Evolutionary conservation across 768 basidiomycete genomes (phyloP), one percentile per base, ranked within the genome.

Genomic region (Suillus decipiens): DNA sequence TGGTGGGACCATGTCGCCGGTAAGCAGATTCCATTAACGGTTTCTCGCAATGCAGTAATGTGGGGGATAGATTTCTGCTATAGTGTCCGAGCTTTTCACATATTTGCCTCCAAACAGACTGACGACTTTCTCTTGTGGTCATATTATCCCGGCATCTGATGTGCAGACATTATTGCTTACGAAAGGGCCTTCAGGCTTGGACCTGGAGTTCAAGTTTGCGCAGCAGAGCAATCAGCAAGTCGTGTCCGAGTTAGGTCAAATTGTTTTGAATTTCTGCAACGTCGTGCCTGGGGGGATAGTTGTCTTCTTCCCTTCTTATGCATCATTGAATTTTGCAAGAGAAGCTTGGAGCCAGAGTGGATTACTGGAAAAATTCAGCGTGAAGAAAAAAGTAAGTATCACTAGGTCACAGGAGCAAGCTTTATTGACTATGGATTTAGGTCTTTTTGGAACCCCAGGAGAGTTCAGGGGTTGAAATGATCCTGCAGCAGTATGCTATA

Each of bases 1-100:
- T 9, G 96, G 96, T 10, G 96, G 96, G 5, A 99, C 96, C 0
- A 98, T 99, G 97, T 94, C 95, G 8, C 96, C 96, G n/a, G 94
- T 97, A 60, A 59, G 81, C 77, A 60, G 17, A 0, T 1, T 22
- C 22, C 19, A n/a, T 24, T 14, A 17, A 53, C 54, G 61, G 33
- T 36, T 34, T 50, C 43, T 54, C 60, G 36, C 63, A 47, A 66
- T 48, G 24, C 28, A 54, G 48, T 34, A 14, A 51, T n/a, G 28
- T 47, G 14, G 42, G 34, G 5, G 14, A 37, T 69, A 97, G 95
- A 90, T 96, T 57, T 87, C 89, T n/a, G 95, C 97, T 73, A 86
- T 98, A 17, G 77, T 87, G 24, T 80, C 81, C 58, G 95, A 98
- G 68, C 80, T 99, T 7, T 93, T 99, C 68, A 79, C 87, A 0